A percentile compares a stretch with the other conserved stretches of the same genome.
Evolutionary conservation across 768 basidiomycete species (phyloP).

Genomic region (Amanita muscaria): DNA sequence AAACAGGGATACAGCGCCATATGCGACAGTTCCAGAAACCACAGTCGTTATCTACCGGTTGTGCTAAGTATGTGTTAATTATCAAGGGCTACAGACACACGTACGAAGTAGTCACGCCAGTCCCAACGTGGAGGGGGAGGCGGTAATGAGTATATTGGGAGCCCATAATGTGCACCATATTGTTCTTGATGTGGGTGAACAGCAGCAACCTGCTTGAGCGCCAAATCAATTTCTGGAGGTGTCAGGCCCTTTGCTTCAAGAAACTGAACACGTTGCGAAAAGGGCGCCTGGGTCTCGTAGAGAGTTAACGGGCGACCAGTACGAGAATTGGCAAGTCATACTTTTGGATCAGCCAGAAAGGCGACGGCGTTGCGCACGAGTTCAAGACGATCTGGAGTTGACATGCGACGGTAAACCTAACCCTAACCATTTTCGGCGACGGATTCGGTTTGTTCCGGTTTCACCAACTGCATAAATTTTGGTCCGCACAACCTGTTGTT

Average conservation of each 20-base stretch:
- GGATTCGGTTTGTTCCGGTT: slow-evolving; percentile 18
- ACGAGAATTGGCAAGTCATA: slow-evolving; percentile 15
- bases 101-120: slow-evolving; percentile 96
- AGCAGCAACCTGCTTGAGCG: slow-evolving; percentile 54
- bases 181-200: slow-evolving; percentile 12
- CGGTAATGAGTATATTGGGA: slow-evolving; percentile 11
- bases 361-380: slow-evolving; percentile 74
- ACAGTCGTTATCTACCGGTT: slow-evolving; percentile 77
- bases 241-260: slow-evolving; percentile 92
- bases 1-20: slow-evolving; percentile 73
- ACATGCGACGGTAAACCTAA: slow-evolving; percentile 7
- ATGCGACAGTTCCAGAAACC: slow-evolving; percentile 77
- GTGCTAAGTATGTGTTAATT: slow-evolving; percentile 17
- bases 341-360: slow-evolving; percentile 83
- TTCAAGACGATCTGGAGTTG: slow-evolving; percentile 50
- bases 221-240: slow-evolving; percentile 75
- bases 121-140: slow-evolving; percentile 60
- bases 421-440: slow-evolving; percentile 7
- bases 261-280: slow-evolving; percentile 85
- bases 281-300: slow-evolving; percentile 60
- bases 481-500: slow-evolving; percentile 4
- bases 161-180: not conserved
- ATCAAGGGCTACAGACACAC: slow-evolving; percentile 21
- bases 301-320: not conserved
- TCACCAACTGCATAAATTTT: slow-evolving; percentile 14